Conservation (phyloP, 176 grass and related monocot species). For the Phoenix roebelenii region DNA sequence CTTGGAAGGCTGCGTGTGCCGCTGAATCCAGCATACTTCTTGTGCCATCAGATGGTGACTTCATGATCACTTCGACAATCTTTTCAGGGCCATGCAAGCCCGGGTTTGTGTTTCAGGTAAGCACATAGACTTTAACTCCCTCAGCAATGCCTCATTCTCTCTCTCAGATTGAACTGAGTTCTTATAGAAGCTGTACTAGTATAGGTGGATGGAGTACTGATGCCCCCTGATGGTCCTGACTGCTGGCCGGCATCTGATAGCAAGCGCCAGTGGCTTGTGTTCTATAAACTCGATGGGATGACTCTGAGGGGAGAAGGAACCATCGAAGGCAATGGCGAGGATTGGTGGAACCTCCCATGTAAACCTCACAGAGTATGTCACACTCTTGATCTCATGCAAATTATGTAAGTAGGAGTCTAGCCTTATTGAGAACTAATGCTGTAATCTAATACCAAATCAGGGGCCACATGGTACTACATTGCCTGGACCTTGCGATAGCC, state of each 20-base stretch:
- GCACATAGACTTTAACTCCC: neutral
- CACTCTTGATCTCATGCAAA: neutral
- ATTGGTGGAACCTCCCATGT: conserved; percentile 78
- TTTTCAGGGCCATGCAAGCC: conserved; percentile 53
- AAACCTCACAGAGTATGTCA: conserved; percentile 69
- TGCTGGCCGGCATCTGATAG: conserved; percentile 53
- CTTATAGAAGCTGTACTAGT: neutral
- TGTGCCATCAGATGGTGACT: conserved; percentile 56
- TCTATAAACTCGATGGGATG: conserved; percentile 49
- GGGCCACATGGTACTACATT: conserved; percentile 71
- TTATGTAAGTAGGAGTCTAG: too few species aligned
- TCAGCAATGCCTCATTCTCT: too few species aligned
- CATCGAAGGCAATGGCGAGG: conserved; percentile 73
- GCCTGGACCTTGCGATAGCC: conserved; percentile 69
- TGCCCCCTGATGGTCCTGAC: conserved; percentile 55
- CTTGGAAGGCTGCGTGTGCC: conserved; percentile 59
- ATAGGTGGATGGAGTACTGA: conserved; percentile 58
- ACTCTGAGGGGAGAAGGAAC: conserved; percentile 52
- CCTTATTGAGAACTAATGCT: too few species aligned
- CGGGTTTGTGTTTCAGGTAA: conserved; percentile 46
- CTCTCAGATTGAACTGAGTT: too few species aligned
- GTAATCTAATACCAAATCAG: conserved; percentile 13
- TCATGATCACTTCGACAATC: conserved; percentile 58
- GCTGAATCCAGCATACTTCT: conserved; percentile 28
- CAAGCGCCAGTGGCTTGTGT: conserved; percentile 53